A percentile compares a stretch with the other conserved stretches of the same genome.
These are phyloP conservation scores for Trypanosomatidae sp. DNA, from an alignment of 208 protist species.

Conservation along the genomic window DNA sequence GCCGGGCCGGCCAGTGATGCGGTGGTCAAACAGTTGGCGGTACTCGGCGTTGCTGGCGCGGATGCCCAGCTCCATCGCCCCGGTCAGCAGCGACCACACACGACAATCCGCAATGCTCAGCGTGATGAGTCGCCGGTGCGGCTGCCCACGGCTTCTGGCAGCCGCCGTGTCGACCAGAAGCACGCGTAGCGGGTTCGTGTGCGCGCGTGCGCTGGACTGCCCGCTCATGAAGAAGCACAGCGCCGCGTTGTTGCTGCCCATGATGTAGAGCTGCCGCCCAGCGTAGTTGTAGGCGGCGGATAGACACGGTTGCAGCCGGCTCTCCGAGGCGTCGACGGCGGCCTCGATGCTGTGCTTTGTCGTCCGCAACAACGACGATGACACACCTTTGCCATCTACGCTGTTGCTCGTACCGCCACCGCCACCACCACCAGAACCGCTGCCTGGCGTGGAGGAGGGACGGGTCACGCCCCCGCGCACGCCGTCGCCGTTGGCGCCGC, in stretches of 20 bases:
- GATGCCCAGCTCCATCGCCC: slow-evolving; percentile 57
- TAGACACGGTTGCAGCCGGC: slow-evolving; percentile 38
- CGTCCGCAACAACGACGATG: slow-evolving; percentile 17
- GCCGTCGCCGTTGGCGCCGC: slow-evolving; percentile 9
- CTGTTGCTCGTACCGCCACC: background rate
- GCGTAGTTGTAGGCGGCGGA: slow-evolving; percentile 62
- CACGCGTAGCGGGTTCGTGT: slow-evolving; percentile 47
- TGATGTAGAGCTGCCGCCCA: slow-evolving; percentile 58
- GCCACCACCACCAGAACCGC: background rate
- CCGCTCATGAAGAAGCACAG: slow-evolving; percentile 69
- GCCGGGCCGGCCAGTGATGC: slow-evolving; percentile 12
- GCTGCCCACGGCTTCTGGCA: background rate
- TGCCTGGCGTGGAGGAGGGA: background rate
- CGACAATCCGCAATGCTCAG: slow-evolving; percentile 60
- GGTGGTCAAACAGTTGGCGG: slow-evolving; percentile 41
- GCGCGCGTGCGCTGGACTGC: slow-evolving; percentile 46
- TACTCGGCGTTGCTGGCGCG: slow-evolving; percentile 65
- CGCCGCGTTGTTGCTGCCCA: slow-evolving; percentile 62
- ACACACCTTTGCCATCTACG: background rate
- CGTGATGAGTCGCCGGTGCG: slow-evolving; percentile 44
- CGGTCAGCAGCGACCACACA: slow-evolving; percentile 49
- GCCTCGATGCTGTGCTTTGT: slow-evolving; percentile 40
- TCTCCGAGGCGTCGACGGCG: slow-evolving; percentile 29
- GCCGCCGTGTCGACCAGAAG: slow-evolving; percentile 32
- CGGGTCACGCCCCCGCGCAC: background rate